Base-by-base conservation (phyloP, 176 grass and related monocot species). In the Cenchrus fungigraminus region DNA sequence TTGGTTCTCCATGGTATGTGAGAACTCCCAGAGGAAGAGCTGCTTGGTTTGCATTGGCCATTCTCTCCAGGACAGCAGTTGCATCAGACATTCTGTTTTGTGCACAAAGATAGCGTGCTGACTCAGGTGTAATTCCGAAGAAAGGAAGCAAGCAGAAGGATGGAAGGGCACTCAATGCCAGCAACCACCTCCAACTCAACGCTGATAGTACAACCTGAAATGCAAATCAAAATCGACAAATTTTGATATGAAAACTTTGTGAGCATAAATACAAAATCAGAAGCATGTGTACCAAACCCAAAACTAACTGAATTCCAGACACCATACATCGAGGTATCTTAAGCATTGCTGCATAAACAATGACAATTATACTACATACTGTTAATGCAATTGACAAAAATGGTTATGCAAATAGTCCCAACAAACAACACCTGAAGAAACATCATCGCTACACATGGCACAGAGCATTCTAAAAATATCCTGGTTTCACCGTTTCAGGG, bases 151-250 rank as follows among this genome's bases (percentile, higher is more conserved):
- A 86, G 43, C 94, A 40, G 80, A 94, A 94, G 56, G 86, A 89
- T 31, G 95, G 92, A 87, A 97, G 44, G n/a, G 95, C 57, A 10
- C 60, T 89, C 25, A 97, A 54, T 51, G 47, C 84, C 76, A 97
- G 86, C 84, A 97, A 90, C 81, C 92, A 97, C 81, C 95, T 97
- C 92, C 95, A 97, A 53, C 61, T 88, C 46, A 94, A 64, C 68
- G 50, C 29, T n/a, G 82, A 81, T 79, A 93, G 79, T 9, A 93
- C 86, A 71, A 63, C 65, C 95, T 97, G 86, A 40, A 85, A 55
- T 52, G 73, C 19, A 61, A 76, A 75, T 51, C 65, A 15, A 60
- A 53, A 62, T 52, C 7, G 65, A 78, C 50, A 87, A 49, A 17
- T 34, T 17, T 57, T 61, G 4, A 3, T 37, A 51, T 32, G 4